Evolutionary conservation across 805 yeast species (phyloP).

Genomic region (Cephaloascus fragrans): DNA sequence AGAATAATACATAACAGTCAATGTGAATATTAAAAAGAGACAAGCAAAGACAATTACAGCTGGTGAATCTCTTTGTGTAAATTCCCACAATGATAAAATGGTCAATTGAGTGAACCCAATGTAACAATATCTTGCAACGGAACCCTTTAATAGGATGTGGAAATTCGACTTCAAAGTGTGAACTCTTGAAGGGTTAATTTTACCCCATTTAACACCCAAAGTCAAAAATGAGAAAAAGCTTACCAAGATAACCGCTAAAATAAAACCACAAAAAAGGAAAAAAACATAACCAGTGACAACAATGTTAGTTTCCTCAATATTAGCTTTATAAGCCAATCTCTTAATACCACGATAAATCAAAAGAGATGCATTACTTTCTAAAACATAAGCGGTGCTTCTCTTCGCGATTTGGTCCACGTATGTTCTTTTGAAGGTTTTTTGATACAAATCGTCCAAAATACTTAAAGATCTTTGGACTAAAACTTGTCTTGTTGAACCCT

Average conservation of each 20-base stretch:
- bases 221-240: conserved; percentile 41
- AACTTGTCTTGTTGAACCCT: conserved; percentile 52
- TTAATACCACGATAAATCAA: conserved; percentile 78
- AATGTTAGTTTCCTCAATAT: conserved; percentile 74
- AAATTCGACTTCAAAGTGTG: conserved; percentile 45
- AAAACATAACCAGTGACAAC: conserved; percentile 85
- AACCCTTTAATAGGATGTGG: conserved; percentile 60
- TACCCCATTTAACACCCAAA: conserved; percentile 35
- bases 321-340: conserved; percentile 68
- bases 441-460: conserved; percentile 6
- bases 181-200: conserved; percentile 39
- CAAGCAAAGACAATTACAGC: conserved; percentile 81
- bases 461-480: conserved; percentile 62
- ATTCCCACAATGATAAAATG: conserved; percentile 82
- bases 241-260: conserved; percentile 53
- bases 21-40: conserved; percentile 52
- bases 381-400: conserved; percentile 22
- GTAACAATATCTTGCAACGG: conserved; percentile 65
- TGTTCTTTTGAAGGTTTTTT: conserved; percentile 1
- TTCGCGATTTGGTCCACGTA: conserved; percentile 3
- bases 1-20: conserved; percentile 56
- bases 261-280: conserved; percentile 68
- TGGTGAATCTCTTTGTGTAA: conserved; percentile 70
- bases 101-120: conserved; percentile 81
- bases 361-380: conserved; percentile 47